Evolutionary conservation across 2,329 filamentous ascomycete genomes (phyloP).

Genomic region (Pseudocercospora musae): DNA sequence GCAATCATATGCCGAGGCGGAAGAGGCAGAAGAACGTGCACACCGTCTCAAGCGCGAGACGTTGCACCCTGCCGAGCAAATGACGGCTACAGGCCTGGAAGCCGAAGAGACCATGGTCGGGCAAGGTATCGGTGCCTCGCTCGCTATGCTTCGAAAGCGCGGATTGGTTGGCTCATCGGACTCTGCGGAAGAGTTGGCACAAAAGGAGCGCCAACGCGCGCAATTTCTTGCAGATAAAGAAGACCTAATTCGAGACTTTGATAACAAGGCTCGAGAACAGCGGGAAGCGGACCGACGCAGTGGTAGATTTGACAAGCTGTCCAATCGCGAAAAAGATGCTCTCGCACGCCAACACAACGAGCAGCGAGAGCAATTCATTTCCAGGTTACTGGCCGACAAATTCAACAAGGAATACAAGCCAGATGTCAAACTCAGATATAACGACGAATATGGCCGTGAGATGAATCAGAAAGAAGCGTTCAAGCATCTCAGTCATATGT

Average conservation of each 20-base stretch:
- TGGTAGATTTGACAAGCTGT: conserved; percentile 82
- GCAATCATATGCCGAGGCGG: conserved; percentile 39
- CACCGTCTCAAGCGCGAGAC: conserved; percentile 44
- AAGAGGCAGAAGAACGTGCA: conserved; percentile 47
- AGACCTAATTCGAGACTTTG: conserved; percentile 73
- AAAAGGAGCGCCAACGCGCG: conserved; percentile 61
- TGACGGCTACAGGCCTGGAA: conserved; percentile 68
- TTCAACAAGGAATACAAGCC: conserved; percentile 88
- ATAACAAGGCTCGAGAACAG: conserved; percentile 72
- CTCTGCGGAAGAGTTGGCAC: conserved; percentile 43
- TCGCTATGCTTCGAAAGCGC: conserved; percentile 79
- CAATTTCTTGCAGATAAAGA: conserved; percentile 78
- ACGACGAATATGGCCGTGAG: conserved; percentile 78
- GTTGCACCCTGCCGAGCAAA: conserved; percentile 46
- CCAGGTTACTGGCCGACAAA: conserved; percentile 75
- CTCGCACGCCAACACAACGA: conserved; percentile 84
- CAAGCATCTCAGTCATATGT: conserved; percentile 94
- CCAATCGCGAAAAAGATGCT: conserved; percentile 85
- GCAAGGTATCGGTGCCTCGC: conserved; percentile 71
- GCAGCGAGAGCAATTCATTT: conserved; percentile 79
- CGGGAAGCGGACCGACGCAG: conserved; percentile 84
- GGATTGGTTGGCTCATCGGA: conserved; percentile 69
- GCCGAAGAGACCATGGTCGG: conserved; percentile 76
- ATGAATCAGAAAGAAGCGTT: conserved; percentile 96
- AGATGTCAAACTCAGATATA: conserved; percentile 83